Evolutionary conservation across 2,329 filamentous ascomycete species (phyloP).

Genomic region (Trichoderma sp.): DNA sequence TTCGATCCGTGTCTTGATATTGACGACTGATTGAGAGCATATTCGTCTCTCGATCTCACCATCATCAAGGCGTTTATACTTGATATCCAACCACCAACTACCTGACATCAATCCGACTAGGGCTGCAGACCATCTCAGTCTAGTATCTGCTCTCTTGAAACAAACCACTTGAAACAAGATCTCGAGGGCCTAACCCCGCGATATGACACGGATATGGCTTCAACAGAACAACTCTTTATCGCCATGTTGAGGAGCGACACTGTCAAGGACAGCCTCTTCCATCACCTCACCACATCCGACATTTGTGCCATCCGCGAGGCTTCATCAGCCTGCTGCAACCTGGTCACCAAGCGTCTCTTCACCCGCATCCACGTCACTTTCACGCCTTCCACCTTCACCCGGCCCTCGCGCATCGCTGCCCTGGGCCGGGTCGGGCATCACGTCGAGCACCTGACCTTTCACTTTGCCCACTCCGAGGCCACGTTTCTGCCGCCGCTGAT

Average conservation of each 20-base stretch:
- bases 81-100: not conserved
- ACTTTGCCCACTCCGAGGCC: conserved; percentile 71
- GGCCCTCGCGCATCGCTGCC: conserved; percentile 70
- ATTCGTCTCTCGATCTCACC: not conserved
- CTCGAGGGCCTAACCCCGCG: conserved; percentile 29
- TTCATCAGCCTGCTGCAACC: conserved; percentile 69
- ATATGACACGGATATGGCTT: conserved; percentile 57
- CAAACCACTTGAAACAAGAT: not conserved
- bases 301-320: conserved; percentile 64
- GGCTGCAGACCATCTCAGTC: not conserved
- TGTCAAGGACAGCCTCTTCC: conserved; percentile 54
- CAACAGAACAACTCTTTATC: conserved; percentile 52
- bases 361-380: conserved; percentile 69
- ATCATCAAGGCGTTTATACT: not conserved
- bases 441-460: conserved; percentile 76
- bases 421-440: conserved; percentile 76
- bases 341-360: conserved; percentile 71
- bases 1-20: not conserved
- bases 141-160: not conserved
- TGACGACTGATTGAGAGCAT: not conserved
- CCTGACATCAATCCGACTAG: not conserved
- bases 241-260: conserved; percentile 55
- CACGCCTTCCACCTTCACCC: conserved; percentile 73
- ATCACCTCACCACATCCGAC: conserved; percentile 51
- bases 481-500: conserved; percentile 85